A percentile compares a stretch with the other conserved stretches of the same genome.
Conservation (phyloP, 2,329 filamentous ascomycete genomes). For the Lasiodiplodia hormozganensis region DNA sequence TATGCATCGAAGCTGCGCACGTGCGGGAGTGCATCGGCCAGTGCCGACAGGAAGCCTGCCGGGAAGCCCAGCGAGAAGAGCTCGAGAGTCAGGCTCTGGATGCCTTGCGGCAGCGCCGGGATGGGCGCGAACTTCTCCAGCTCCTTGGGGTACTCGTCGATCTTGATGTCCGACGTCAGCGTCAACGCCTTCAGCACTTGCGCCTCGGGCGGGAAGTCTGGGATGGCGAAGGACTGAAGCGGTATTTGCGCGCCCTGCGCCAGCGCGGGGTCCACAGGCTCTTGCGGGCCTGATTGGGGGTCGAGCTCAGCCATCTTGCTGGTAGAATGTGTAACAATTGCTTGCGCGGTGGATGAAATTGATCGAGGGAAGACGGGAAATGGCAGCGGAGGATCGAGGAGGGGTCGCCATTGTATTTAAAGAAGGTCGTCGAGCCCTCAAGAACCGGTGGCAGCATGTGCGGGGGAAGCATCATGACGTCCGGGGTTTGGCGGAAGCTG, state of each 20-base stretch:
- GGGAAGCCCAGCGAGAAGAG: slow-evolving; percentile 58
- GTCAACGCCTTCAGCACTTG: slow-evolving; percentile 53
- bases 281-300: slow-evolving; percentile 12
- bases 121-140: slow-evolving; percentile 39
- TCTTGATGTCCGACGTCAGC: slow-evolving; percentile 57
- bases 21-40: slow-evolving; percentile 50
- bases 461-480: slow-evolving; percentile 22
- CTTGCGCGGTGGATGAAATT: neutral
- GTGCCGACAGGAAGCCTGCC: slow-evolving; percentile 49
- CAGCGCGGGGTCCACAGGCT: slow-evolving; percentile 30
- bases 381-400: slow-evolving; percentile 8
- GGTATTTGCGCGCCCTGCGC: slow-evolving; percentile 56
- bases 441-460: slow-evolving; percentile 6
- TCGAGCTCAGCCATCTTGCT: slow-evolving; percentile 24
- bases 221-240: slow-evolving; percentile 53
- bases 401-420: slow-evolving; percentile 11
- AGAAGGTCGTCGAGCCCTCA: neutral
- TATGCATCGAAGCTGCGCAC: slow-evolving; percentile 55
- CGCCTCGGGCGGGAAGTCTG: slow-evolving; percentile 54
- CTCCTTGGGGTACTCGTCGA: slow-evolving; percentile 52
- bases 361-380: neutral
- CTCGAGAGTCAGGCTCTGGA: slow-evolving; percentile 56
- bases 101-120: slow-evolving; percentile 44
- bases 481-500: slow-evolving; percentile 19
- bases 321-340: neutral